Conservation (phyloP, 257 asterid species). For the Solanum corneliomulleri region DNA sequence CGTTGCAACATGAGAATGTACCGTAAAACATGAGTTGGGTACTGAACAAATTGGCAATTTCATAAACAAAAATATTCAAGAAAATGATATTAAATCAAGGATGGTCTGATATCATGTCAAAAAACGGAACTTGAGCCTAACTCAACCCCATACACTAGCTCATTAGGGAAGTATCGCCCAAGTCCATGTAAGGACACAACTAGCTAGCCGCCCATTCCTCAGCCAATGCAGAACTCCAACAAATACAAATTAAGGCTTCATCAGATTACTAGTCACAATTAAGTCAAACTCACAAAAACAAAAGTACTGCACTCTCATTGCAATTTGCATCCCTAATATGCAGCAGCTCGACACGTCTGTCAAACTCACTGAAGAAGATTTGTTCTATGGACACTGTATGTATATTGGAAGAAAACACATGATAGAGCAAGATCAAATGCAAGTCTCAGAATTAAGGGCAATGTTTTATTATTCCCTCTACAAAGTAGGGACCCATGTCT, state of each 20-base stretch:
- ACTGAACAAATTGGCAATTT: not conserved
- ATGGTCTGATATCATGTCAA: not conserved
- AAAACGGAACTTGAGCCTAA: not conserved
- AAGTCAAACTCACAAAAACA: not conserved
- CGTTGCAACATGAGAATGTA: not conserved
- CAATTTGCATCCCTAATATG: not conserved
- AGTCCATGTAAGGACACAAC: not conserved
- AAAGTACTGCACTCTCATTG: not conserved
- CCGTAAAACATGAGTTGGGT: not conserved
- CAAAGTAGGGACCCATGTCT: conserved; percentile 22
- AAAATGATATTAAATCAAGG: not conserved
- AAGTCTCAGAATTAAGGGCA: not conserved
- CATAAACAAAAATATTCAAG: not conserved
- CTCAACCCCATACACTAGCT: not conserved
- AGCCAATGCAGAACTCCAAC: not conserved
- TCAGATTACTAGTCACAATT: not conserved
- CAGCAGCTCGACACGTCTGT: not conserved
- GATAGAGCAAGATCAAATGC: not conserved
- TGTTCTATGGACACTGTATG: not conserved
- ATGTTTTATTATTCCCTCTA: not conserved
- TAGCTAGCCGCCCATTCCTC: not conserved
- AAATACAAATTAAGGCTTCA: not conserved
- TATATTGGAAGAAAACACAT: not conserved
- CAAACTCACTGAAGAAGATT: not conserved
- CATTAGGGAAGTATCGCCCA: not conserved